These are phyloP conservation scores for Neonectria coccinea DNA, from an alignment of 2,329 filamentous ascomycete species.

Conservation along the genomic window DNA sequence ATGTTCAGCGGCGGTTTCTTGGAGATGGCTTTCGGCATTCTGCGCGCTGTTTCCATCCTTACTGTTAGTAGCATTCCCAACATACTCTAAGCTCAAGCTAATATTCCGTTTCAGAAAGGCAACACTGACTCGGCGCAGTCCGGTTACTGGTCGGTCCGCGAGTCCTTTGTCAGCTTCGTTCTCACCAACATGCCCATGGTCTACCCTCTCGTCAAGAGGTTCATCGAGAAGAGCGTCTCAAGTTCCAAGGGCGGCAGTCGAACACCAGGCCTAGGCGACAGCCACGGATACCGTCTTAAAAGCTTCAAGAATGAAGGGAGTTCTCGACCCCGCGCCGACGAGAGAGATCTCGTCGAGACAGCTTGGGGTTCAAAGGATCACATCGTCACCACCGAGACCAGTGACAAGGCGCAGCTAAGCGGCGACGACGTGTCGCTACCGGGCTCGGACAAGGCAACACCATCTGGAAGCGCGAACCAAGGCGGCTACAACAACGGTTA, in stretches of 20 bases:
- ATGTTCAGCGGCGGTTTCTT: not conserved
- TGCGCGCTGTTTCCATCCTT: not conserved
- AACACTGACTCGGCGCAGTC: conserved; percentile 29
- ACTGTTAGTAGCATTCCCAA: not conserved
- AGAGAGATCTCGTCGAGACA: not conserved
- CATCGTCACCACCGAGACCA: not conserved
- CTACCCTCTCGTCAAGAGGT: conserved; percentile 24
- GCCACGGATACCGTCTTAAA: not conserved
- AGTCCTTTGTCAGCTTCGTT: conserved; percentile 28
- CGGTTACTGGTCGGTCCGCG: conserved; percentile 30
- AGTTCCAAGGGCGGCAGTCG: not conserved
- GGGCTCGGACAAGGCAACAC: not conserved
- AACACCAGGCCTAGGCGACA: not conserved
- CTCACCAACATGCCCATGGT: conserved; percentile 31
- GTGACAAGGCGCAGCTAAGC: not conserved
- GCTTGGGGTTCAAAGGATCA: not conserved
- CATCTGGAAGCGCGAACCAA: not conserved
- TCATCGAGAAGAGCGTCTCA: conserved; percentile 4
- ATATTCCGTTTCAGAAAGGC: conserved; percentile 15
- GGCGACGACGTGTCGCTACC: not conserved
- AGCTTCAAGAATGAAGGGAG: not conserved
- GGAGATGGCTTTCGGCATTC: not conserved
- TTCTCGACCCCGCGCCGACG: not conserved
- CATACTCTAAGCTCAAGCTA: not conserved
- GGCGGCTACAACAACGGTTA: not conserved